Conservation (phyloP, 2,329 filamentous ascomycete genomes). For the Fusarium duplospermum region DNA sequence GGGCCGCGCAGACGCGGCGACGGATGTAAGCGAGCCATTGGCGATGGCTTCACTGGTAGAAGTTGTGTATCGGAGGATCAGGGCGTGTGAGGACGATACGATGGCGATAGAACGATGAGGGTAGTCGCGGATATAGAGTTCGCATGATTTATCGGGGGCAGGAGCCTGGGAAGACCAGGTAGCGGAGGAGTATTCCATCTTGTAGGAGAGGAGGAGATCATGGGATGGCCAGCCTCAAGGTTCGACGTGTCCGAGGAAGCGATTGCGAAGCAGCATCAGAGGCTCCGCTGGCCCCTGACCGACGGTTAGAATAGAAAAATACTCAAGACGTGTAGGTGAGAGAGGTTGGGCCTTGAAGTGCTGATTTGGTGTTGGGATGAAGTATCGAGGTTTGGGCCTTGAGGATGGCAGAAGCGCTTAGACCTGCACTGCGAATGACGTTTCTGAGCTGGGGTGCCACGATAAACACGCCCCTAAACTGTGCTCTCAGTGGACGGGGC, state of each 20-base stretch:
- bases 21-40: slow-evolving; percentile 69
- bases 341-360: slow-evolving; percentile 21
- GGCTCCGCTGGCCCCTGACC: slow-evolving; percentile 21
- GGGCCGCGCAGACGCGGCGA: slow-evolving; percentile 59
- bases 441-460: slow-evolving; percentile 36
- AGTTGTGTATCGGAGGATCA: slow-evolving; percentile 85
- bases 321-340: not conserved
- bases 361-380: slow-evolving; percentile 22
- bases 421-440: slow-evolving; percentile 31
- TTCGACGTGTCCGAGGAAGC: slow-evolving; percentile 21
- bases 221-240: slow-evolving; percentile 15
- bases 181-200: slow-evolving; percentile 62
- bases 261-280: slow-evolving; percentile 23
- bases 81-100: slow-evolving; percentile 79
- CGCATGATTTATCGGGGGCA: slow-evolving; percentile 72
- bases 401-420: slow-evolving; percentile 27
- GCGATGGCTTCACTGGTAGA: slow-evolving; percentile 69
- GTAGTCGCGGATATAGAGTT: slow-evolving; percentile 86
- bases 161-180: slow-evolving; percentile 61
- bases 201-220: slow-evolving; percentile 29
- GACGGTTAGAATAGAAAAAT: not conserved
- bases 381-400: slow-evolving; percentile 35
- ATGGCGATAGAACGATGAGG: slow-evolving; percentile 90
- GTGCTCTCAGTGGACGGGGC: slow-evolving; percentile 6
- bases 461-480: slow-evolving; percentile 24